Evolutionary conservation across 805 yeast species (phyloP).

Genomic region (Spathaspora passalidarum): DNA sequence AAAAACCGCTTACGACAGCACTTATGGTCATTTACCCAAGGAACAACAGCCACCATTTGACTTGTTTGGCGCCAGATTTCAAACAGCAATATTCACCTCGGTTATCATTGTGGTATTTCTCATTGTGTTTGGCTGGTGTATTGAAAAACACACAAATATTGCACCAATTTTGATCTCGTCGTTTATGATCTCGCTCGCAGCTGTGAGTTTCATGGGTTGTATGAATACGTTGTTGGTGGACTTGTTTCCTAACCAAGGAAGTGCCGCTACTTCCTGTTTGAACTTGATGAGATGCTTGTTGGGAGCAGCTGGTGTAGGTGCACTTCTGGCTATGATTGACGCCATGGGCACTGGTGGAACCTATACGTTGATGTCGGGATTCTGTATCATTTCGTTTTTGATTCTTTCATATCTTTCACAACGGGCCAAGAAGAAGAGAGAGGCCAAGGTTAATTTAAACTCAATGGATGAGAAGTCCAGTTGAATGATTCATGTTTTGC

Average conservation of each 20-base stretch:
- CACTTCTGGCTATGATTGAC: slow-evolving; percentile 54
- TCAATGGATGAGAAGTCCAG: background rate
- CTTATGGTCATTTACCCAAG: slow-evolving; percentile 21
- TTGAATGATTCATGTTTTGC: background rate
- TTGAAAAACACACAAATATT: slow-evolving; percentile 43
- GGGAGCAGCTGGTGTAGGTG: slow-evolving; percentile 68
- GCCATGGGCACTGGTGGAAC: slow-evolving; percentile 69
- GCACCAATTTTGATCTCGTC: slow-evolving; percentile 54
- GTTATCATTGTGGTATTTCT: slow-evolving; percentile 37
- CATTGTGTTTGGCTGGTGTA: slow-evolving; percentile 69
- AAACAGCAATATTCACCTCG: slow-evolving; percentile 38
- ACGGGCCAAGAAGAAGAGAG: background rate
- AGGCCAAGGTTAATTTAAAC: background rate
- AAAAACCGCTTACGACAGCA: slow-evolving; percentile 17
- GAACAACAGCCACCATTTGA: slow-evolving; percentile 38
- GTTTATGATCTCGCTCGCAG: slow-evolving; percentile 52
- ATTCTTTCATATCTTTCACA: slow-evolving; percentile 2
- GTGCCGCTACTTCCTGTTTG: slow-evolving; percentile 67
- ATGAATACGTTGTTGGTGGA: slow-evolving; percentile 68
- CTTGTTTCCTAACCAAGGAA: slow-evolving; percentile 61
- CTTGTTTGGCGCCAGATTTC: slow-evolving; percentile 51
- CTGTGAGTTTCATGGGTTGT: slow-evolving; percentile 53
- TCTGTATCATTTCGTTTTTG: slow-evolving; percentile 15
- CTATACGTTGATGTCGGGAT: slow-evolving; percentile 60
- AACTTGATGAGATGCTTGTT: slow-evolving; percentile 67